Evolutionary conservation across 1,139 yeast species (phyloP).

Genomic region (Debaryomyces coudertii): DNA sequence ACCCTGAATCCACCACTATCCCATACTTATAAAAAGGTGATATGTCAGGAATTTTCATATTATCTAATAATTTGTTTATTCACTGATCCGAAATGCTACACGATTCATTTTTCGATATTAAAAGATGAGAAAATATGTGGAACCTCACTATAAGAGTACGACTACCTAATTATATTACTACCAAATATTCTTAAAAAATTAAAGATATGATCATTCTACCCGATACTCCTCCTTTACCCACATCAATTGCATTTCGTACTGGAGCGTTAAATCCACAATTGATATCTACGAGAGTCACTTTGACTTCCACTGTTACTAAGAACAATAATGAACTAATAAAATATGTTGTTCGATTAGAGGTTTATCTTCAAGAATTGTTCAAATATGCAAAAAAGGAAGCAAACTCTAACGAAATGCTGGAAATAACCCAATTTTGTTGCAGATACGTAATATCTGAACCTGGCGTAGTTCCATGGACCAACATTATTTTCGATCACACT

Average conservation of each 20-base stretch:
- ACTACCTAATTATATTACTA: not conserved
- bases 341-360: slow-evolving; percentile 36
- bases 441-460: slow-evolving; percentile 8
- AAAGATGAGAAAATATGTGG: slow-evolving; percentile 3
- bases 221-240: slow-evolving; percentile 23
- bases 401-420: slow-evolving; percentile 6
- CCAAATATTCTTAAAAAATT: not conserved
- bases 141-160: not conserved
- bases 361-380: slow-evolving; percentile 34
- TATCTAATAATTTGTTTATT: not conserved
- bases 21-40: slow-evolving; percentile 49
- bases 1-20: slow-evolving; percentile 79
- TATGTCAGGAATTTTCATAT: slow-evolving; percentile 14
- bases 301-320: slow-evolving; percentile 18
- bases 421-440: slow-evolving; percentile 10
- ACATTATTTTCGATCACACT: not conserved
- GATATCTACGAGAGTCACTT: slow-evolving; percentile 22
- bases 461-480: slow-evolving; percentile 23
- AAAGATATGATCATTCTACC: slow-evolving; percentile 27
- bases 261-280: slow-evolving; percentile 12
- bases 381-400: slow-evolving; percentile 13
- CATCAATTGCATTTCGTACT: not conserved
- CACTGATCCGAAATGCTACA: not conserved
- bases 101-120: slow-evolving; percentile 1
- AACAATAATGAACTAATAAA: slow-evolving; percentile 35